These are phyloP conservation scores for Psilocybe cyanescens DNA, from an alignment of 768 basidiomycete species.

Conservation along the genomic window DNA sequence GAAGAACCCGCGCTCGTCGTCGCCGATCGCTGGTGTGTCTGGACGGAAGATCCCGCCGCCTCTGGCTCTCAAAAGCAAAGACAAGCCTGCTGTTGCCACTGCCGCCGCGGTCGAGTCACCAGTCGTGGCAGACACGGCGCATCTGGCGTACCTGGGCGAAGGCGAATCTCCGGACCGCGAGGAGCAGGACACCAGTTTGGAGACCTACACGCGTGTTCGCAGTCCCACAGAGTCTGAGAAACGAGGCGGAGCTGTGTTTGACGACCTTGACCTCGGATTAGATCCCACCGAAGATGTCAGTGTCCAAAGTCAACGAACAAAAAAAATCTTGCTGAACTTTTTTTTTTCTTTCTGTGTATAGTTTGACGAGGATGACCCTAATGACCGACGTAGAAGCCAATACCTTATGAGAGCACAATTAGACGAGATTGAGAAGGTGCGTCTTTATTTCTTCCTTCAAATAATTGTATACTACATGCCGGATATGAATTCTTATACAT, in stretches of 20 bases:
- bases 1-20: constrained; percentile 34
- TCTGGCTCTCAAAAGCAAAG: constrained; percentile 49
- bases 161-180: constrained; percentile 16
- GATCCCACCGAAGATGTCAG: constrained; percentile 49
- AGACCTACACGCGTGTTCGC: constrained; percentile 28
- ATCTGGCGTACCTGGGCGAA: constrained; percentile 51
- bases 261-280: constrained; percentile 54
- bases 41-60: constrained; percentile 62
- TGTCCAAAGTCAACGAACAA: background rate
- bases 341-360: constrained; percentile 27
- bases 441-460: constrained; percentile 4
- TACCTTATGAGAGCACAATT: constrained; percentile 73
- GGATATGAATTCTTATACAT: background rate
- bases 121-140: constrained; percentile 34
- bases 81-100: constrained; percentile 30
- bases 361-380: constrained; percentile 73
- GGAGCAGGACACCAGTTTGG: constrained; percentile 15
- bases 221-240: constrained; percentile 46
- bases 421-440: constrained; percentile 78
- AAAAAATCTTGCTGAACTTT: constrained; percentile 13
- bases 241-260: constrained; percentile 53
- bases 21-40: constrained; percentile 23
- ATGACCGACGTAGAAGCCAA: constrained; percentile 78
- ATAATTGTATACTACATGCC: too few species aligned
- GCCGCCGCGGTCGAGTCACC: constrained; percentile 41